A percentile compares a stretch with the other conserved stretches of the same genome.
These are phyloP conservation scores for Linnemannia hyalina DNA, from an alignment of 192 early-diverging fungal species.

Conservation along the genomic window DNA sequence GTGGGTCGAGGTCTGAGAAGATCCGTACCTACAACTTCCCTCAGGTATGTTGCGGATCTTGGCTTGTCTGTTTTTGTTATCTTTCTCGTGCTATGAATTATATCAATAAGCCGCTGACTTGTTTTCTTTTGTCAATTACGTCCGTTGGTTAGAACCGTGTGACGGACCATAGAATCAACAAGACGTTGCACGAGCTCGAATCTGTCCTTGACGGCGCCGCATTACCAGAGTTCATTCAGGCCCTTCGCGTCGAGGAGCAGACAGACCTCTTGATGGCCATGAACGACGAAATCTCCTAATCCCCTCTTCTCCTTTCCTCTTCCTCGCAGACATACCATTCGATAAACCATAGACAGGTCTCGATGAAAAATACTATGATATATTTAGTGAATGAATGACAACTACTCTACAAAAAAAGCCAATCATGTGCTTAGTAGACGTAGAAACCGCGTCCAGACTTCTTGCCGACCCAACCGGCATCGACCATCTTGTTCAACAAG, in stretches of 20 bases:
- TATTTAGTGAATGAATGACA: neutral
- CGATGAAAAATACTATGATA: neutral
- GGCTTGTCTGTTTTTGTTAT: neutral
- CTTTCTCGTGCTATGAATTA: neutral
- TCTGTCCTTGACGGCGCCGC: constrained; percentile 72
- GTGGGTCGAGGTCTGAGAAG: constrained; percentile 85
- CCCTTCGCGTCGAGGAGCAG: constrained; percentile 43
- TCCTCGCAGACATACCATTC: neutral
- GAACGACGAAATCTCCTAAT: constrained; percentile 31
- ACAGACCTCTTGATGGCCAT: constrained; percentile 52
- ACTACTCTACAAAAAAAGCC: neutral
- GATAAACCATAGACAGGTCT: neutral
- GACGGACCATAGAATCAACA: constrained; percentile 86
- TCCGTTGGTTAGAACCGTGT: constrained; percentile 68
- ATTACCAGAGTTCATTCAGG: constrained; percentile 56
- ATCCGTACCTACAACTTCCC: constrained; percentile 88
- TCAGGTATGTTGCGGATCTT: constrained; percentile 59
- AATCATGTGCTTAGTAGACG: constrained; percentile 67
- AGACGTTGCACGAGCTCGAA: constrained; percentile 78
- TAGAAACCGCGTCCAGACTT: constrained; percentile 94
- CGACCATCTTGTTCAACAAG: constrained; percentile 93
- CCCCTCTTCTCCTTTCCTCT: neutral
- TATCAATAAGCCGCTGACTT: neutral
- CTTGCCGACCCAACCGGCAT: constrained; percentile 96
- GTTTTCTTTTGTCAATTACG: neutral